Percentiles rank a stretch among this genome's conserved stretches.
These are phyloP conservation scores for Glycine tomentella DNA, from an alignment of 306 rosid genomes.

Conservation along the genomic window DNA sequence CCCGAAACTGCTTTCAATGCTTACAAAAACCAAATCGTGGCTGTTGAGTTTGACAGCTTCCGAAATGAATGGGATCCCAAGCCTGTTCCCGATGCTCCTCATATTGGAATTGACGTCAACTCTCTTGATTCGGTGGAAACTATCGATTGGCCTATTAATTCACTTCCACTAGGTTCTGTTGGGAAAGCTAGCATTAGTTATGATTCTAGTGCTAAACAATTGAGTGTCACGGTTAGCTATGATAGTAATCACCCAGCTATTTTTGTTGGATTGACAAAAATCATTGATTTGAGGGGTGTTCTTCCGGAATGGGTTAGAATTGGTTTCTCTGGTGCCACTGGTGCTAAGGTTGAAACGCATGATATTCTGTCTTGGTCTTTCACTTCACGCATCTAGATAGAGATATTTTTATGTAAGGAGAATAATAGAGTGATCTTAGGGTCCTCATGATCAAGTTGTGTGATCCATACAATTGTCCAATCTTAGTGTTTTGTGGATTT, in stretches of 20 bases:
- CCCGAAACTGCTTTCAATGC: too few relatives aligned
- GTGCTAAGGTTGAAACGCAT: neutral
- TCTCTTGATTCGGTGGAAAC: neutral
- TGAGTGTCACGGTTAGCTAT: neutral
- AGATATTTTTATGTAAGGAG: too few relatives aligned
- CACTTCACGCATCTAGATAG: too few relatives aligned
- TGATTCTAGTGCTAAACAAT: neutral
- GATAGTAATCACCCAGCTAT: neutral
- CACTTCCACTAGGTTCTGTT: neutral
- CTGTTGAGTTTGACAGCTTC: too few relatives aligned
- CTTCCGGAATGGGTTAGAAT: slow-evolving; percentile 45
- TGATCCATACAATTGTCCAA: too few relatives aligned
- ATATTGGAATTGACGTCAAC: slow-evolving; percentile 62
- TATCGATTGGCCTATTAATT: slow-evolving; percentile 24
- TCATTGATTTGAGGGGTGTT: slow-evolving; percentile 22
- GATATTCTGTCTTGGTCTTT: neutral
- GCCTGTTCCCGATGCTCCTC: slow-evolving; percentile 32
- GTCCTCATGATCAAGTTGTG: too few relatives aligned
- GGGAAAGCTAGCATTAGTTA: slow-evolving; percentile 36
- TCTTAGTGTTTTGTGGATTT: too few relatives aligned
- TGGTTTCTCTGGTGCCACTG: slow-evolving; percentile 43
- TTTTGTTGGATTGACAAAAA: neutral
- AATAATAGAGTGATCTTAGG: too few relatives aligned
- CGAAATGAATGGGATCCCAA: neutral
- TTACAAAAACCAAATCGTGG: too few relatives aligned